phyloP scores from a whole-genome alignment of 1,284 basidiomycete genomes.

The Ganoderma sp. region DNA sequence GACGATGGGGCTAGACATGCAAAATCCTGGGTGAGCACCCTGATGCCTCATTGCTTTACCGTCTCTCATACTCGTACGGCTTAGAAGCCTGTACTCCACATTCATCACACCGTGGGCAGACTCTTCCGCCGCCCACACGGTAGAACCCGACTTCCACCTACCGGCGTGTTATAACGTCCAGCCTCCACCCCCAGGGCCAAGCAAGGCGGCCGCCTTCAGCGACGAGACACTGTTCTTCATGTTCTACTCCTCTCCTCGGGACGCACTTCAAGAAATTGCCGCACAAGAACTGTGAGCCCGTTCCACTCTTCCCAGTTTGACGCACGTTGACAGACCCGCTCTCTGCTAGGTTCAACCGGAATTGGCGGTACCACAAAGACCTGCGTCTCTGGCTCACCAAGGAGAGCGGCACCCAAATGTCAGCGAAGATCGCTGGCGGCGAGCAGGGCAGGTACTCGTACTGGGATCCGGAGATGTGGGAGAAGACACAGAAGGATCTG shows the following conservation, averaged over 20 bases:
- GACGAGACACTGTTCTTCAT: slow-evolving; percentile 99
- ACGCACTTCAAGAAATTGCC: slow-evolving; percentile 93
- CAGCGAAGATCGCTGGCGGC: slow-evolving; percentile 87
- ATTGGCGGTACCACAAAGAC: slow-evolving; percentile 98
- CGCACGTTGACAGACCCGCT: slow-evolving; percentile 1
- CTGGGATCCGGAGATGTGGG: slow-evolving; percentile 92
- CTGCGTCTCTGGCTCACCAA: slow-evolving; percentile 95
- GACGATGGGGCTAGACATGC: slow-evolving; percentile 92
- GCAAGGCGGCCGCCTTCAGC: slow-evolving; percentile 88
- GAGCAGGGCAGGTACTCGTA: slow-evolving; percentile 91
- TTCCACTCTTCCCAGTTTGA: slow-evolving; percentile 2
- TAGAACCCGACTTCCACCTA: slow-evolving; percentile 91
- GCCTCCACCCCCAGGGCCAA: slow-evolving; percentile 86
- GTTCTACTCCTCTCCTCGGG: slow-evolving; percentile 95
- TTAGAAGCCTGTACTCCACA: slow-evolving; percentile 86
- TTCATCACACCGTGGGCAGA: slow-evolving; percentile 98
- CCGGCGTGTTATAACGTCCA: slow-evolving; percentile 95
- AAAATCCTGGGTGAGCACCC: slow-evolving; percentile 72
- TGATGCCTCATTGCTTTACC: too few relatives aligned
- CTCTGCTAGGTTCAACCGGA: slow-evolving; percentile 81
- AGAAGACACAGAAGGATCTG: slow-evolving; percentile 86
- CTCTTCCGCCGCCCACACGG: slow-evolving; percentile 79
- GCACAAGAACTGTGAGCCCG: slow-evolving; percentile 89
- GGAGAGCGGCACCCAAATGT: slow-evolving; percentile 82
- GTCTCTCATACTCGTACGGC: slow-evolving; percentile 18